phyloP scores from a whole-genome alignment of 2,329 filamentous ascomycete species.

The Albophoma yamanashiensis region DNA sequence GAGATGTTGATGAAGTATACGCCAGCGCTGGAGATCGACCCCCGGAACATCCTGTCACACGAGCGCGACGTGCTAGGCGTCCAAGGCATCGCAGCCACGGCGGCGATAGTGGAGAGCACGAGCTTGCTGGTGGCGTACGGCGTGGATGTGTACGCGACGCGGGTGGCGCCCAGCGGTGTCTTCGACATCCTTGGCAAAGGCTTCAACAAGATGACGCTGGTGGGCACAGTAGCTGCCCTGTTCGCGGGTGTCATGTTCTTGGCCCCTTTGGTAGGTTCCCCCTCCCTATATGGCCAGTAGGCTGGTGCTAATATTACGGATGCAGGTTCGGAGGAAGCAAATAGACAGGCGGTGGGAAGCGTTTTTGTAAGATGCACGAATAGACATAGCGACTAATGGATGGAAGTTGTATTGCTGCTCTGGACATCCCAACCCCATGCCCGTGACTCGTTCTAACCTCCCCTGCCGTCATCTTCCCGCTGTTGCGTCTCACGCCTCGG shows the following conservation, averaged over 20 bases:
- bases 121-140: constrained; percentile 83
- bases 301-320: constrained; percentile 18
- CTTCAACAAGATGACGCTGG: constrained; percentile 81
- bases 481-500: constrained; percentile 8
- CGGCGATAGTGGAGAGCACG: constrained; percentile 82
- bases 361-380: constrained; percentile 12
- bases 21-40: constrained; percentile 73
- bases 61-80: constrained; percentile 72
- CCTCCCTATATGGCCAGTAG: neutral
- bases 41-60: constrained; percentile 71
- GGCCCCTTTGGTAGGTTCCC: constrained; percentile 67
- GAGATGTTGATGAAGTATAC: constrained; percentile 73
- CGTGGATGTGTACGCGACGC: constrained; percentile 76
- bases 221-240: constrained; percentile 75
- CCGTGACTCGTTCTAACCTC: constrained; percentile 2
- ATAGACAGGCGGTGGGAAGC: constrained; percentile 54
- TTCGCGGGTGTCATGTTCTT: constrained; percentile 66
- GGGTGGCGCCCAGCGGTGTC: constrained; percentile 74
- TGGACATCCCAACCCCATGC: neutral
- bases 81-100: constrained; percentile 59
- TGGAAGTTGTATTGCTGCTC: neutral
- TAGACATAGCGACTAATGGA: neutral
- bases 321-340: constrained; percentile 52
- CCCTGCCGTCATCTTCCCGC: neutral
- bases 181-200: constrained; percentile 92